phyloP scores from a whole-genome alignment of 75 land plant species.

The Larix kaempferi region DNA sequence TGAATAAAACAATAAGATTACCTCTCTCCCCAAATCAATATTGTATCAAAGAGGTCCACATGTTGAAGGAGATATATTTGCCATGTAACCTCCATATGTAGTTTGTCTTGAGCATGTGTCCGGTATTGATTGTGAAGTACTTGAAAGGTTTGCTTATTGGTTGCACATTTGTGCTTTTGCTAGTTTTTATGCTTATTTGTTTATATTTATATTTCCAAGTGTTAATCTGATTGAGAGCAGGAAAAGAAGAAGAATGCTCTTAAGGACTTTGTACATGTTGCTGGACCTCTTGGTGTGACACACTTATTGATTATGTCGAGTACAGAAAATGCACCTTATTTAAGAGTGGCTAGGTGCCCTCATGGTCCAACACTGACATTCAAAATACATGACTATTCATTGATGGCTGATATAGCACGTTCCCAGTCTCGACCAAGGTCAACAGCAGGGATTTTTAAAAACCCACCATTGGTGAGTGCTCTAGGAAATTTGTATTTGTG shows the following conservation, averaged over 20 bases:
- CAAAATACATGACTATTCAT: conserved; percentile 79
- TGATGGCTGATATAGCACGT: conserved; percentile 78
- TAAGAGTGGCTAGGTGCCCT: conserved; percentile 89
- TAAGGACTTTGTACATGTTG: conserved; percentile 93
- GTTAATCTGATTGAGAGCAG: conserved; percentile 27
- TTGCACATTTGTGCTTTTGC: too few species aligned
- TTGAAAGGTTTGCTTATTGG: too few species aligned
- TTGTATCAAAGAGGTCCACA: too few species aligned
- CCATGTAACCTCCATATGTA: too few species aligned
- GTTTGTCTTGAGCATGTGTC: too few species aligned
- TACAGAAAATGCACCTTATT: conserved; percentile 67
- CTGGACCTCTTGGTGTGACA: conserved; percentile 96
- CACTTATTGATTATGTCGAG: conserved; percentile 91
- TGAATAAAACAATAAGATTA: too few species aligned
- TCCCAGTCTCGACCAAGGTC: conserved; percentile 80
- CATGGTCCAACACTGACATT: conserved; percentile 98
- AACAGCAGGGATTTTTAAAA: conserved; percentile 72
- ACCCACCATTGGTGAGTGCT: conserved; percentile 77
- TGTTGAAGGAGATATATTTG: too few species aligned
- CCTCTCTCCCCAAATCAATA: too few species aligned
- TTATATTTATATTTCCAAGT: too few species aligned
- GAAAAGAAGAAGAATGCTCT: conserved; percentile 83
- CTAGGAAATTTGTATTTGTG: not conserved
- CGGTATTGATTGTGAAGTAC: too few species aligned
- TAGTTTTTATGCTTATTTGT: too few species aligned